These are phyloP conservation scores for Nitzschia sp. DNA, from an alignment of 108 stramenopile genomes.

Conservation along the genomic window DNA sequence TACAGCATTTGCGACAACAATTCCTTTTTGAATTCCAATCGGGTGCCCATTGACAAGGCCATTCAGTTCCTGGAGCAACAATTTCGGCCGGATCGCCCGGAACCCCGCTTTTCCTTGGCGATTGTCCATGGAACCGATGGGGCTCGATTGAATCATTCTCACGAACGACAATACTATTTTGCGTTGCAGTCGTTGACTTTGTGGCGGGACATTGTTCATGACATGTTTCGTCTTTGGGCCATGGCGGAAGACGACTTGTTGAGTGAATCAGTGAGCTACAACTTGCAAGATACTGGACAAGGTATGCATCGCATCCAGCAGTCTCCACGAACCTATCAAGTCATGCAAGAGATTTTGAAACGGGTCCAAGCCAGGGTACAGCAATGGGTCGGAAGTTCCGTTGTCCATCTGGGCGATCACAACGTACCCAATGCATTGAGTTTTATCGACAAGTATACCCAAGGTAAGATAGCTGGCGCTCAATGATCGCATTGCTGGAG, in stretches of 20 bases:
- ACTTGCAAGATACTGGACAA: conserved; percentile 80
- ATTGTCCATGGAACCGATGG: conserved; percentile 72
- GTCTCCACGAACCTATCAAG: conserved; percentile 70
- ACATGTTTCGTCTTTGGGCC: conserved; percentile 86
- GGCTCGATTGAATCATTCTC: conserved; percentile 75
- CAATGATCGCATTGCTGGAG: too few species aligned
- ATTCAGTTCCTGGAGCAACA: conserved; percentile 56
- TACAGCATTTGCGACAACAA: conserved; percentile 86
- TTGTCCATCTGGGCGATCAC: conserved; percentile 87
- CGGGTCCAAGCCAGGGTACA: conserved; percentile 42
- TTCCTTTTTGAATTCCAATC: conserved; percentile 83
- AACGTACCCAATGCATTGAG: conserved; percentile 85
- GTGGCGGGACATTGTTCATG: conserved; percentile 79
- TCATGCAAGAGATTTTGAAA: conserved; percentile 63
- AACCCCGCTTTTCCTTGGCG: conserved; percentile 47
- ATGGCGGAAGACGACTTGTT: conserved; percentile 82
- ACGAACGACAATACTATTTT: conserved; percentile 82
- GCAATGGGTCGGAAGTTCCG: conserved; percentile 74
- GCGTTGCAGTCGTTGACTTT: conserved; percentile 73
- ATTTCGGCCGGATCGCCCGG: conserved; percentile 42
- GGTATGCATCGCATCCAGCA: conserved; percentile 83
- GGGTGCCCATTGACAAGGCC: conserved; percentile 80
- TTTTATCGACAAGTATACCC: conserved; percentile 90
- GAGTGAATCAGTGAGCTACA: conserved; percentile 48
- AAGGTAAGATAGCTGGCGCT: too few species aligned